A percentile compares a stretch with the other conserved stretches of the same genome.
phyloP scores from a whole-genome alignment of 345 rosid genomes.

The Garcia nutans region DNA sequence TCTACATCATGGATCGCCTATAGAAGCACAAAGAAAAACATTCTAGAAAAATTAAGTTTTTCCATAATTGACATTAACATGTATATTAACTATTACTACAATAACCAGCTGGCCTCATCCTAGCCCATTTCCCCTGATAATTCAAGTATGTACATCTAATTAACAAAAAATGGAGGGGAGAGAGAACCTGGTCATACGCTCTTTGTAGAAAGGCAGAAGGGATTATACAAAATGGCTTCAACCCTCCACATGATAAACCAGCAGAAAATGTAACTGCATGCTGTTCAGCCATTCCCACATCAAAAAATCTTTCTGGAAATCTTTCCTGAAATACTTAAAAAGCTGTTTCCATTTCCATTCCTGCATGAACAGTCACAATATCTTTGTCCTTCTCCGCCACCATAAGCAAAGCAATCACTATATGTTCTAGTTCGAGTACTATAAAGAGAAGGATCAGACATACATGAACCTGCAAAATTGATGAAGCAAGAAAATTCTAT shows the following conservation, averaged over 20 bases:
- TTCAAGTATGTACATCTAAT: not conserved
- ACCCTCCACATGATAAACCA: slow-evolving; percentile 85
- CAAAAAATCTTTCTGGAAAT: slow-evolving; percentile 71
- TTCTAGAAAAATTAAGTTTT: slow-evolving; percentile 1
- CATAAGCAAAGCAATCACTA: slow-evolving; percentile 70
- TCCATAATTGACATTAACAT: not conserved
- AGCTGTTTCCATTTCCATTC: slow-evolving; percentile 71
- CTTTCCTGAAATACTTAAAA: slow-evolving; percentile 61
- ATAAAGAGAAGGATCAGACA: slow-evolving; percentile 20
- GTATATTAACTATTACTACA: not conserved
- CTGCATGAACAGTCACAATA: slow-evolving; percentile 79
- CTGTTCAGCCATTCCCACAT: slow-evolving; percentile 94
- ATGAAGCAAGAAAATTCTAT: not conserved
- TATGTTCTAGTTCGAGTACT: slow-evolving; percentile 52
- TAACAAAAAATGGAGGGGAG: not conserved
- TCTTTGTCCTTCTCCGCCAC: slow-evolving; percentile 87
- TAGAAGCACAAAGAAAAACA: slow-evolving; percentile 17
- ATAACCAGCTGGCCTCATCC: not conserved
- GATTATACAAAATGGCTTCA: slow-evolving; percentile 90
- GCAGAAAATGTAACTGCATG: slow-evolving; percentile 97
- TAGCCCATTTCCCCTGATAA: not conserved
- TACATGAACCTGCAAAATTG: slow-evolving; percentile 38
- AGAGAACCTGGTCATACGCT: slow-evolving; percentile 88
- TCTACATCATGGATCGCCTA: slow-evolving; percentile 93
- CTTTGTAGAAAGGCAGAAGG: slow-evolving; percentile 88